Evolutionary conservation across 179 eudicot genomes (phyloP), one percentile per base, ranked within the genome.

Genomic region (Nepenthes alata): DNA sequence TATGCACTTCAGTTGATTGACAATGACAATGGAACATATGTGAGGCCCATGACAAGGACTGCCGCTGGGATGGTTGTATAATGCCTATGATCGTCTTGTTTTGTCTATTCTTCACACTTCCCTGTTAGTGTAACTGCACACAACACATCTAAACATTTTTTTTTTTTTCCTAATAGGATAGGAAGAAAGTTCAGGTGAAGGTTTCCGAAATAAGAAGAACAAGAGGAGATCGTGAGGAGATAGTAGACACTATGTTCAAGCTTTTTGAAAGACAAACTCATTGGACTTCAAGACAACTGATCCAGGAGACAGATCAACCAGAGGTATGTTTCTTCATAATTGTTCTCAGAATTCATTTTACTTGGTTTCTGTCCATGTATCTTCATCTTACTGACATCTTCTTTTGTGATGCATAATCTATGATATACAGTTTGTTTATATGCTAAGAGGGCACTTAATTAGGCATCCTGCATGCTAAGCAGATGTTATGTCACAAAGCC

Each of bases 201-300:
- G 85, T 67, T 35, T 71, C 86, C 51, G 93, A 86, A 48, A 71
- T 74, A 48, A 86, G 83, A 76, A 69, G 93, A 74, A 77, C 89
- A 2, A 79, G 88, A 72, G 79, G 93, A 79, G 93, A 85, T 61
- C 94, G 96, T 57, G 86, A 84, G 53, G 94, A 91, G 75, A 78
- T 91, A 94, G 97, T 88, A 71, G 89, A 85, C 14, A 88, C 85
- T 36, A 74, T 86, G 84, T 91, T 91, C 62, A 88, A 82, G 78
- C 89, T 88, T 52, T 88, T 91, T 66, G 96, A 91, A 65, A 79
- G 79, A 36, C 96, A 88, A 57, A 74, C 97, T 62, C 78, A 88
- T 70, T 91, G 97, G 97, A 84, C 97, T 11, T 72, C 88, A 51
- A 91, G 83, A 74, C 94, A 88, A 57, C 77, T 91, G 38, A 60